These are phyloP conservation scores for Fomitopsis pinicola DNA, from an alignment of 1,284 basidiomycete genomes.

Conservation along the genomic window DNA sequence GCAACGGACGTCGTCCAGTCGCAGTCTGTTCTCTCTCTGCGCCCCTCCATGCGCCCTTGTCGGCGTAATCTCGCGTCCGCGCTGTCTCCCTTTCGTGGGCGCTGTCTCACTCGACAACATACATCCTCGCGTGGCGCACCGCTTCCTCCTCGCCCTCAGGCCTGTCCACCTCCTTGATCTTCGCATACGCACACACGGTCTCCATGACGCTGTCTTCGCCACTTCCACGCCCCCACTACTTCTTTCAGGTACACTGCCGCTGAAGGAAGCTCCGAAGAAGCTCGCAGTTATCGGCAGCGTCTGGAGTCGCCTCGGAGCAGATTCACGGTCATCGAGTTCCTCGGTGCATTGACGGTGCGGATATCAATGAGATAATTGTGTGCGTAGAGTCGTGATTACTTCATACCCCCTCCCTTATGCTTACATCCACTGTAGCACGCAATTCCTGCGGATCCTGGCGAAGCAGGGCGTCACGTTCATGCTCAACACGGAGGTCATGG, in stretches of 20 bases:
- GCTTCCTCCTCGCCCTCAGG: conserved; percentile 52
- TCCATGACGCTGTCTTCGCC: too few relatives aligned
- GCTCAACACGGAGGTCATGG: conserved; percentile 93
- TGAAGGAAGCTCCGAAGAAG: too few relatives aligned
- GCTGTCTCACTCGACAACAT: conserved; percentile 35
- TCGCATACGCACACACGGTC: conserved; percentile 25
- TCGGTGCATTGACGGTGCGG: conserved; percentile 89
- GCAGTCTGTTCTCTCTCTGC: too few relatives aligned
- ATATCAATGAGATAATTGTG: conserved; percentile 94
- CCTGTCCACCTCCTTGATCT: conserved; percentile 51
- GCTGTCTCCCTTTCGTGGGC: conserved; percentile 25
- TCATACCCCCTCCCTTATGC: background rate
- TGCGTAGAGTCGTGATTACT: conserved; percentile 38
- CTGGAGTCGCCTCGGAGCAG: conserved; percentile 92
- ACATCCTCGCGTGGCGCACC: conserved; percentile 50
- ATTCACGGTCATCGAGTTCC: conserved; percentile 98
- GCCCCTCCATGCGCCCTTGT: conserved; percentile 23
- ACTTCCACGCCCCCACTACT: too few relatives aligned
- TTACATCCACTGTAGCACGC: conserved; percentile 52
- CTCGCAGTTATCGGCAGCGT: conserved; percentile 98
- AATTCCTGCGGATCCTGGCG: conserved; percentile 86
- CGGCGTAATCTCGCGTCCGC: background rate
- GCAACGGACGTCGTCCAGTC: too few relatives aligned
- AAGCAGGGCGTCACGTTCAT: conserved; percentile 99
- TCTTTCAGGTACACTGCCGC: too few relatives aligned